Evolutionary conservation across 116 monocot species (phyloP), one percentile per base, ranked within the genome.

Genomic region (Iris pallida): DNA sequence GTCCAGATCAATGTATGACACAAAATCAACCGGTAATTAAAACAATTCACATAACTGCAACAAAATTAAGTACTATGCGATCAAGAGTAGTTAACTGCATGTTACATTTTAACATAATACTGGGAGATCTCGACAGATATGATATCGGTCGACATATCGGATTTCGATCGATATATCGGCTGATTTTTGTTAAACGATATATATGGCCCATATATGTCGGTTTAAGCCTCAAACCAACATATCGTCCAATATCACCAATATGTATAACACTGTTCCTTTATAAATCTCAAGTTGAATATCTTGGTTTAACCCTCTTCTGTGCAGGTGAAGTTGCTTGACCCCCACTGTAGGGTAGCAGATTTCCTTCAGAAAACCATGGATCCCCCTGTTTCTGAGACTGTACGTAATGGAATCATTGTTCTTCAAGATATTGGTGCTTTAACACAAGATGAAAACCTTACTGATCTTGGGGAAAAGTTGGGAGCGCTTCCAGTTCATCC

Each of bases 401-500:
- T 98, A 49, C 59, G 49, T 42, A 98, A 98, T 83, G 98, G 82
- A 61, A 81, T 98, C 16, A 42, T 65, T 54, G 78, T 84, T 41
- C 93, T 98, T 73, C 81, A 93, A 76, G 86, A 93, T 57, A 93
- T 98, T 75, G 98, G 98, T 65, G 93, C 93, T 20, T 77, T 98
- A 60, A 88, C 98, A 7, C 66, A 74, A 45, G 86, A 88, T 65
- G 98, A 98, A 74, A 75, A 74, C 6, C 85, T 98, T 57, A 98
- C 98, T 14, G 90, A 93, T 44, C 84, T 98, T 52, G 98, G 98
- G n/a, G 82, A 88, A 46, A 90, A 86, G 59, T 57, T 98, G 16
- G 93, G 98, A 67, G 57, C 85, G 19, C 82, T 98, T 54, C 98
- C 98, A 14, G 93, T 98, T 74, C 98, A 98, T 75, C 98, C 98